Evolutionary conservation across 441 rosid species (phyloP).

Genomic region (Gossypium laxum): DNA sequence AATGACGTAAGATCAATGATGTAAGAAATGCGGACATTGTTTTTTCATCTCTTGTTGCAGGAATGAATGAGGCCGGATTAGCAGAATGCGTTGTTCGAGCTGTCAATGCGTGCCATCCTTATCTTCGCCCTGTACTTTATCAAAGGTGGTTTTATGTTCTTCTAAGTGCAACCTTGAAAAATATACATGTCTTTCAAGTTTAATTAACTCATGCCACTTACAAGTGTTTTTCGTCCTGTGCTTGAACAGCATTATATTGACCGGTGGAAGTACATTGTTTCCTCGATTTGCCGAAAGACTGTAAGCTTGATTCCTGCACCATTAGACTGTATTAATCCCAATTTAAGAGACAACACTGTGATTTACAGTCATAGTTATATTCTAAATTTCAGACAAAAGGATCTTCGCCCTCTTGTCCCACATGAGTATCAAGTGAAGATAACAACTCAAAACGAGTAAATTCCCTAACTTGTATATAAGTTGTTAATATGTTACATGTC

Average conservation of each 20-base stretch:
- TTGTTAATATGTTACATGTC: background rate
- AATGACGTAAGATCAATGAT: background rate
- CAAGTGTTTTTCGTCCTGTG: slow-evolving; percentile 14
- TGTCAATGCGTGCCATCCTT: slow-evolving; percentile 69
- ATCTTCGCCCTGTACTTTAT: slow-evolving; percentile 77
- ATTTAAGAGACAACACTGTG: background rate
- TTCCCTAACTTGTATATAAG: slow-evolving; percentile 9
- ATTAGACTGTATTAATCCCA: background rate
- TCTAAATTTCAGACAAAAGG: slow-evolving; percentile 52
- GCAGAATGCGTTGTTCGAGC: slow-evolving; percentile 93
- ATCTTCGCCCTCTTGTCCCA: slow-evolving; percentile 89
- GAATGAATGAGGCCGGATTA: slow-evolving; percentile 91
- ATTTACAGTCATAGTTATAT: background rate
- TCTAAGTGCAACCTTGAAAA: background rate
- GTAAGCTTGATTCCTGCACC: slow-evolving; percentile 34
- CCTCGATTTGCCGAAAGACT: slow-evolving; percentile 70
- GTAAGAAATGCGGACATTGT: background rate
- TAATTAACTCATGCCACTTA: slow-evolving; percentile 5
- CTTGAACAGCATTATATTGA: slow-evolving; percentile 62
- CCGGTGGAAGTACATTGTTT: slow-evolving; percentile 86
- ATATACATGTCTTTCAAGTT: background rate
- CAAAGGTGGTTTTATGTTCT: slow-evolving; percentile 44
- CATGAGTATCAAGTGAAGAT: slow-evolving; percentile 69
- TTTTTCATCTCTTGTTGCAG: slow-evolving; percentile 25
- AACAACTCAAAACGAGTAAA: slow-evolving; percentile 74